Evolutionary conservation across 148 eudicot species (phyloP).

Genomic region (Agrostemma githago): DNA sequence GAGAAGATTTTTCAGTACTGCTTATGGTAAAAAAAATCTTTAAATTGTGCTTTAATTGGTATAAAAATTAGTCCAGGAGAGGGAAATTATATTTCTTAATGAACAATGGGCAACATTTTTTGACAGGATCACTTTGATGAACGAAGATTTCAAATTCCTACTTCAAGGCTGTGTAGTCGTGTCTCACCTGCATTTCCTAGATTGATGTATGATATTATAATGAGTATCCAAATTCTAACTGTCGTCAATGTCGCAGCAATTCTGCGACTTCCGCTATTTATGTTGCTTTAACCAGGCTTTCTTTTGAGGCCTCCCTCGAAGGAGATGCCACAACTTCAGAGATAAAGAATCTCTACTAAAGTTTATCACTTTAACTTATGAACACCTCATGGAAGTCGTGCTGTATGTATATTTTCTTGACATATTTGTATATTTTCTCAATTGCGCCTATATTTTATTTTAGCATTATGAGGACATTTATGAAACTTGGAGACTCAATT

Average conservation of each 20-base stretch:
- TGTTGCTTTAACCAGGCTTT: no score
- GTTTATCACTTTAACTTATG: neutral
- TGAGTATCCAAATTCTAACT: neutral
- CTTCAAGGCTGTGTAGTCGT: neutral
- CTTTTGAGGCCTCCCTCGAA: no score
- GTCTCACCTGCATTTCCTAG: neutral
- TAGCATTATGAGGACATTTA: neutral
- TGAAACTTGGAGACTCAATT: neutral
- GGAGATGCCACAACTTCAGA: neutral
- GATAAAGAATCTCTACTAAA: neutral
- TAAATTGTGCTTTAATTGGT: neutral
- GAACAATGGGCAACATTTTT: neutral
- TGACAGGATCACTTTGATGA: neutral
- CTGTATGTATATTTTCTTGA: no score
- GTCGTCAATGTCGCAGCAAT: no score
- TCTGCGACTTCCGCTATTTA: no score
- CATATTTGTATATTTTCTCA: neutral
- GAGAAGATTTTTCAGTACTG: neutral
- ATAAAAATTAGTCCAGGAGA: neutral
- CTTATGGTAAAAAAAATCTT: no score
- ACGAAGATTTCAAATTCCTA: neutral
- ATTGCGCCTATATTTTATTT: neutral
- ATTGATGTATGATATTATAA: neutral
- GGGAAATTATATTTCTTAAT: neutral
- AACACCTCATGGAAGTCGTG: neutral